Evolutionary conservation across 2,329 filamentous ascomycete genomes (phyloP), one percentile per base, ranked within the genome.

Genomic region (Fusarium brevicatenulatum): DNA sequence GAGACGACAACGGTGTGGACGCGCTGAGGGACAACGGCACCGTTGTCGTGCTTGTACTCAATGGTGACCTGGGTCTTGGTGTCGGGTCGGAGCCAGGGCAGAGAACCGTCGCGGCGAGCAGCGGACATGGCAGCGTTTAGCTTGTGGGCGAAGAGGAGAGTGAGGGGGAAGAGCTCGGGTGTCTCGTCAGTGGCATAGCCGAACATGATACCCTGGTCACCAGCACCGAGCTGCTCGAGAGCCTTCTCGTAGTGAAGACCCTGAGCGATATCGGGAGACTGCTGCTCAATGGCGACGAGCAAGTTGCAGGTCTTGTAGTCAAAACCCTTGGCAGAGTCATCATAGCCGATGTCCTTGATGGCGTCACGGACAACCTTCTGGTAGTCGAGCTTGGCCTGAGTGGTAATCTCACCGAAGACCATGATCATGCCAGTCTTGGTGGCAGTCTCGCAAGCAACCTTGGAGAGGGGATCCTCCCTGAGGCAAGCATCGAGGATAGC

Each of bases 121-220:
- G 91, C 89, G 75, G 91, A 93, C 95, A 99, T 97, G 84, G 94
- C 94, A 82, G 92, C 89, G 88, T 99, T 99, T 80, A 99, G 93
- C 90, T 95, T 95, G 91, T 99, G 96, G 81, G 96, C 93, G 82
- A 98, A 91, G 81, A 95, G 90, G 78, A 98, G 90, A 80, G 95
- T 98, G 81, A 99, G 89, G 77, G 96, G 96, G 83, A 98, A 93
- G 79, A 97, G 91, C 88, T 99, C 96, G 72, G 95, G 95, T 80
- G 96, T 98, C 91, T 99, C 96, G 82, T 99, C 96, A 81, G 96
- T 97, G 85, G 96, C 96, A 90, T 99, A 99, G 81, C 96, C 96
- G 86, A 99, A 99, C 96, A 99, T 99, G 90, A 99, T 98, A 89
- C 96, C 96, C 90, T 99, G 96, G 87, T 99, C 96, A 92, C 96